Evolutionary conservation across 2,329 filamentous ascomycete genomes (phyloP), one percentile per base, ranked within the genome.

Genomic region (Fusarium sp.): DNA sequence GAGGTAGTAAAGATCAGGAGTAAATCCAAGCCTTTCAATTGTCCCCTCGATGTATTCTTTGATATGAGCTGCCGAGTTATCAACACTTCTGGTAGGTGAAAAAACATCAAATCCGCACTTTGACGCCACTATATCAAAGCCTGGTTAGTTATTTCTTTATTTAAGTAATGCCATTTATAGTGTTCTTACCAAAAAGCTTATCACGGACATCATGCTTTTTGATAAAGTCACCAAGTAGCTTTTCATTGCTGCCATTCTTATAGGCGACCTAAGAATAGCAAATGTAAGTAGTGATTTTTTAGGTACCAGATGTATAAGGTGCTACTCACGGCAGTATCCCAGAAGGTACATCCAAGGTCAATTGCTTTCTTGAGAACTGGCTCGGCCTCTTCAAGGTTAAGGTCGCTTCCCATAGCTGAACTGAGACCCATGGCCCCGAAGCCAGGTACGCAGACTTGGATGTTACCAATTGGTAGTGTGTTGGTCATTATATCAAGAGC

Each of bases 361-460:
- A 62, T 34, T 1, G 83, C 83, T 62, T 85, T 85, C 23, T 83
- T 61, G 0, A 85, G 74, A 0, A 84, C 52, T 6, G 58, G 58
- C 23, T 62, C 58, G 2, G 58, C 46, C 17, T 62, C 9, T 34
- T 62, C 57, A 6, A 55, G 40, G 21, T 11, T 39, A 6, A 46
- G 43, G 19, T 46, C 43, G n/a, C 12, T 46, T 6, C 43, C 43
- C 26, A 46, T 30, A 19, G n/a, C 43, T 4, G 12, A 46, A 32
- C 12, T 46, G 19, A 46, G 26, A 7, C 43, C 43, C 43, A 46
- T 46, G 7, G 43, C 43, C 6, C 43, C 43, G 28, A 46, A 46
- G 43, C 43, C 43, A 15, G 43, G 43, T 6, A 46, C n/a, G 8
- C 10, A 15, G 19, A 46, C 26, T 15, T 46, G 10, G 3, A 7